These are phyloP conservation scores for Voacanga thouarsii DNA, from an alignment of 257 asterid species.

Conservation along the genomic window DNA sequence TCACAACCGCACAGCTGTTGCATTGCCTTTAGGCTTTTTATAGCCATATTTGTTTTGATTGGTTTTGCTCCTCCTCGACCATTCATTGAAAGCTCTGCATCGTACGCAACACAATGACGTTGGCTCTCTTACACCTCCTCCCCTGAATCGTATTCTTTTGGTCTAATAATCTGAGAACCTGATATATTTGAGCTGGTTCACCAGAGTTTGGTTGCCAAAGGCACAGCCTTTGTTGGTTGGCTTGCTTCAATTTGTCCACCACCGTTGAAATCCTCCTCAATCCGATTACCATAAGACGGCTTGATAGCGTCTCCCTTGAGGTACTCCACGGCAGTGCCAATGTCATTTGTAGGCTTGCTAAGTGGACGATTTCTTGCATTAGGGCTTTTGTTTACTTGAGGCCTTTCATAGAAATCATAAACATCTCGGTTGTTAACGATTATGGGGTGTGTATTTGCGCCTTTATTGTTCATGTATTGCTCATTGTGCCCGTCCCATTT, in stretches of 20 bases:
- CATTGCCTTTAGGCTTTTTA: too few species aligned
- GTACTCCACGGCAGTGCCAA: slow-evolving; percentile 13
- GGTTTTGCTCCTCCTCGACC: not conserved
- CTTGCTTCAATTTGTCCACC: not conserved
- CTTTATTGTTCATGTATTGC: not conserved
- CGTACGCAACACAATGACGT: too few species aligned
- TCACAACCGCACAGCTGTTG: too few species aligned
- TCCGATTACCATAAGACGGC: not conserved
- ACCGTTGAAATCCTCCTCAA: too few species aligned
- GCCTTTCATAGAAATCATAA: not conserved
- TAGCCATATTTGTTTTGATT: not conserved
- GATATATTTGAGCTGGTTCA: not conserved
- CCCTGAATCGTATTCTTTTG: not conserved
- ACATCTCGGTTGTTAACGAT: not conserved
- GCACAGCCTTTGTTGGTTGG: not conserved
- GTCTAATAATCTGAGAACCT: not conserved
- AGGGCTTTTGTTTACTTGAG: not conserved
- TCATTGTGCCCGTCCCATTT: not conserved
- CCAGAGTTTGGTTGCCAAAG: not conserved
- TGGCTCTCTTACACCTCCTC: not conserved
- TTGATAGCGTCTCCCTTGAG: slow-evolving; percentile 7
- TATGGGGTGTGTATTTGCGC: not conserved
- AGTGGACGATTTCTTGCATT: not conserved
- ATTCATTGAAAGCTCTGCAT: too few species aligned
- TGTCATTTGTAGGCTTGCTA: slow-evolving; percentile 21